phyloP scores from a whole-genome alignment of 768 basidiomycete species.

The Udeniomyces megalosporus region DNA sequence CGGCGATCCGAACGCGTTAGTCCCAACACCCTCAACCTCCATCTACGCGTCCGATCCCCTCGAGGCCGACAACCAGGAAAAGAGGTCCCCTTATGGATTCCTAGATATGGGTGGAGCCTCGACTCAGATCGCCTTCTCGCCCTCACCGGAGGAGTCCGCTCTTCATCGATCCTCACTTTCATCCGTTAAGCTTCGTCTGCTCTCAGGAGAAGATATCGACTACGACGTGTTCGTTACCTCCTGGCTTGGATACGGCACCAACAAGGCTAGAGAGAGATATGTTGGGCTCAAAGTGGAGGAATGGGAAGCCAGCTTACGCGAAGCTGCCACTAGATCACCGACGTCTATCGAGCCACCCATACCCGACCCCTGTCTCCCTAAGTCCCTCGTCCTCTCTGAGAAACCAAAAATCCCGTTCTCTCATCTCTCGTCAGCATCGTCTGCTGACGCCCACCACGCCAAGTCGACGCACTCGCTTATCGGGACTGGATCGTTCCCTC shows the following conservation, averaged over 20 bases:
- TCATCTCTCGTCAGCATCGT: constrained; percentile 29
- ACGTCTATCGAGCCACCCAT: constrained; percentile 26
- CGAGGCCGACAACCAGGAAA: neutral
- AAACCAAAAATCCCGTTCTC: constrained; percentile 26
- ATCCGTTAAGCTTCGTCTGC: constrained; percentile 60
- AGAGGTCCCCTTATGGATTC: constrained; percentile 54
- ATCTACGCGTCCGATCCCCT: neutral
- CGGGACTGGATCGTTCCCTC: constrained; percentile 81
- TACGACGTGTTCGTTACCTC: constrained; percentile 95
- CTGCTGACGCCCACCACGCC: constrained; percentile 33
- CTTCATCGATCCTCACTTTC: constrained; percentile 37
- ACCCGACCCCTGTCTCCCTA: constrained; percentile 80
- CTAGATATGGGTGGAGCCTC: constrained; percentile 99
- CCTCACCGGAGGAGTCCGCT: constrained; percentile 40
- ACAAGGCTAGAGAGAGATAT: constrained; percentile 88
- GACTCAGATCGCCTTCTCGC: constrained; percentile 96
- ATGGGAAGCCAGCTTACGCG: constrained; percentile 33
- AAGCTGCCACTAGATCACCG: neutral
- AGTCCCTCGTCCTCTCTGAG: constrained; percentile 48
- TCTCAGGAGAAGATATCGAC: constrained; percentile 70
- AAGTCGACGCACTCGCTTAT: constrained; percentile 45
- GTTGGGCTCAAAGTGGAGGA: constrained; percentile 49
- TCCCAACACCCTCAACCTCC: neutral
- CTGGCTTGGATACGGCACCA: constrained; percentile 96
- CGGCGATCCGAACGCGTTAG: constrained; percentile 23